Evolutionary conservation across 441 rosid genomes (phyloP), one percentile per base, ranked within the genome.

Genomic region (Macaranga tanarius): DNA sequence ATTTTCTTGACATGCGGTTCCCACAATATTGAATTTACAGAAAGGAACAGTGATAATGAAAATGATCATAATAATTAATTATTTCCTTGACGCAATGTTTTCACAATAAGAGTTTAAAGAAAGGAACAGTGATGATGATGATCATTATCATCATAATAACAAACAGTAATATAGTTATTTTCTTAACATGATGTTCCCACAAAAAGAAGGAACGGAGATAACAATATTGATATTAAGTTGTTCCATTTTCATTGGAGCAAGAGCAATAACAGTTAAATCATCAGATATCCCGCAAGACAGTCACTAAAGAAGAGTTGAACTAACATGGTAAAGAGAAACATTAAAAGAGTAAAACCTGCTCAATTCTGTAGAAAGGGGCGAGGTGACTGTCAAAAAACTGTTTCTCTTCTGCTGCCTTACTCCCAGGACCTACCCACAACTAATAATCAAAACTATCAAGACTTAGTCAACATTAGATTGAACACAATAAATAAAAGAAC

Each of bases 401-500:
- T 78, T 94, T 94, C 86, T 94, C 97, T 77, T 86, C 90, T 12
- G 96, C 96, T 79, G 97, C 96, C 84, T 78, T 92, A 79, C 98
- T 94, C 66, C 96, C 95, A 76, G 88, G 86, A 67, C 97, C 98
- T 69, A 94, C 98, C 98, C 98, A 94, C 75, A 94, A 81, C 98
- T 94, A 85, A 80, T 50, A 73, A 72, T 64, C 31, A 77, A 34
- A 77, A 58, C 20, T 62, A 64, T 80, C 79, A 81, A 73, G 50
- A 65, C 64, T 56, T 69, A 62, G 66, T 23, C 56, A 76, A 47
- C 38, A 75, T 71, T 54, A 71, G 52, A 40, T 63, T 61, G 40
- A 63, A 56, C 34, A 62, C 38, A 26, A 15, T n/a, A 63, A 70
- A 48, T 48, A 51, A 48, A 54, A 58, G n/a, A 45, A 44, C 15